Evolutionary conservation across 2,329 filamentous ascomycete genomes (phyloP), one percentile per base, ranked within the genome.

Genomic region (Sporothrix inflata): DNA sequence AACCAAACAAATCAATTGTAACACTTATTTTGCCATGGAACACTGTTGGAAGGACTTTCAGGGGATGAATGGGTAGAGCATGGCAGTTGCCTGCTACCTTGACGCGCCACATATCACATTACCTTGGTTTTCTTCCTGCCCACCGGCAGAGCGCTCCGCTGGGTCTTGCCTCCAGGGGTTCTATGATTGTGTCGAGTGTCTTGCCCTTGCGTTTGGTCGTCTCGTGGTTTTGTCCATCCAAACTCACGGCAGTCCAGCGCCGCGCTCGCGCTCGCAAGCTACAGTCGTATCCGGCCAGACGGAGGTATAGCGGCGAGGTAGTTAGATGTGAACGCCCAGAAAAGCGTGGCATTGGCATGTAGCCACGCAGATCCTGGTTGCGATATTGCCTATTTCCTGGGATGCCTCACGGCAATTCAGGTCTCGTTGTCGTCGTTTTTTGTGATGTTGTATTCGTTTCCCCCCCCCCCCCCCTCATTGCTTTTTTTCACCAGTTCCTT

Each of bases 221-320:
- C 42, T 34, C 3, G 14, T 47, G 40, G 21, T 2, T 8, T 34
- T 47, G 40, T 30, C 24, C 21, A 66, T 66, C 61, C 40, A 40
- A 47, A 65, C 34, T 42, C 57, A 42, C 61, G 40, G 40, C 61
- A 66, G 24, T 47, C 61, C 40, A 63, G 57, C 57, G 57, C 57
- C 57, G n/a, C 57, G 24, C 2, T 16, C 4, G n/a, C 4, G 24
- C 61, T 66, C 61, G 6, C 12, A 47, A 47, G 61, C 40, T 66
- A 47, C 40, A 19, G 40, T 66, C 4, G 61, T 66, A 49, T 21
- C 57, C 61, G 61, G 61, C 24, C 24, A 47, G 12, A 47, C 40
- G 27, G 45, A 69, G 30, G 45, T 47, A 69, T 69, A 30, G 49
- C 47, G 34, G 49, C 30, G 49, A 69, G 2, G n/a, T 16, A 2